Conservation (phyloP, 495 filamentous ascomycete species). For the Glutinoglossum americanum region DNA sequence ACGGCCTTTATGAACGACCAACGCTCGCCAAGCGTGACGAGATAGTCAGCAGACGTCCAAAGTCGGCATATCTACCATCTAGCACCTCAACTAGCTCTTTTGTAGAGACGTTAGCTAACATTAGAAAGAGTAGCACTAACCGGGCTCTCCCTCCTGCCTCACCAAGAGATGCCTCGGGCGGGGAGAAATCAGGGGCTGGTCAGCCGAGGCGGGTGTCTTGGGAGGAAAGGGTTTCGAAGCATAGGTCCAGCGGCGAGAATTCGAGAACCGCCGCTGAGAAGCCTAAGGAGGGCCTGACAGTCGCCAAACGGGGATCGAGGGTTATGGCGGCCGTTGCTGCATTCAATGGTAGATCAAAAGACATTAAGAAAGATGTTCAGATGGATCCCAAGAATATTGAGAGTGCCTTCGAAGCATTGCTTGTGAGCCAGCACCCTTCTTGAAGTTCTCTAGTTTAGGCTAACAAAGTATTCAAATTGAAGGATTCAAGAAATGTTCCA, state of each 20-base stretch:
- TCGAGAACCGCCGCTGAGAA: background rate
- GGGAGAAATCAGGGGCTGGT: conserved; percentile 8
- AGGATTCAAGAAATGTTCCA: conserved; percentile 72
- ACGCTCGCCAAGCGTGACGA: conserved; percentile 23
- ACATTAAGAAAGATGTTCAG: conserved; percentile 5
- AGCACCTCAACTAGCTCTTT: conserved; percentile 9
- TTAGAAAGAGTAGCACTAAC: conserved; percentile 2
- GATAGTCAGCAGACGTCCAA: conserved; percentile 25
- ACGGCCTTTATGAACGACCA: conserved; percentile 27
- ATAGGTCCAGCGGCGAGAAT: background rate
- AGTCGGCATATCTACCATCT: conserved; percentile 25
- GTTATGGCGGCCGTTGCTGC: conserved; percentile 46
- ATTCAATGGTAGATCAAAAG: conserved; percentile 26
- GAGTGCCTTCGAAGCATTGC: conserved; percentile 39
- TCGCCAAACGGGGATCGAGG: conserved; percentile 24
- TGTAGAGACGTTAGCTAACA: background rate
- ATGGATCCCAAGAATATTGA: conserved; percentile 20
- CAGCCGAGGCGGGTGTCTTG: background rate
- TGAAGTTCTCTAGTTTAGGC: background rate
- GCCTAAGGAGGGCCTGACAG: conserved; percentile 7
- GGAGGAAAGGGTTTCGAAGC: background rate
- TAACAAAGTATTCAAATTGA: background rate
- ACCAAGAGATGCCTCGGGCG: conserved; percentile 1
- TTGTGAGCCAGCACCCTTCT: conserved; percentile 15
- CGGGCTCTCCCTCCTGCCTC: background rate